These are phyloP conservation scores for Gloeopeniophorella convolvens DNA, from an alignment of 768 basidiomycete species.

Conservation along the genomic window DNA sequence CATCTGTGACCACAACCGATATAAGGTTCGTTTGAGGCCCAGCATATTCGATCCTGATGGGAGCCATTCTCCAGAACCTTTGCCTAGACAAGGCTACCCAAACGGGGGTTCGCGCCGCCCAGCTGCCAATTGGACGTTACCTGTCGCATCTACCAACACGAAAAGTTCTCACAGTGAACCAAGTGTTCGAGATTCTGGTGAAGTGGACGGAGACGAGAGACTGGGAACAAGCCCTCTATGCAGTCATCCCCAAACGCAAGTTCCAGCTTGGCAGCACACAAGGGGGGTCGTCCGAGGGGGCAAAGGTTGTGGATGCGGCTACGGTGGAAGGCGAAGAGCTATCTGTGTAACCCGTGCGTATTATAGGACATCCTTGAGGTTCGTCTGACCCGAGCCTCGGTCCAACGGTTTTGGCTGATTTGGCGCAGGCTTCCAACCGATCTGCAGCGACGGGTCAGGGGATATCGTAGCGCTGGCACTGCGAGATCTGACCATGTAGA, in stretches of 20 bases:
- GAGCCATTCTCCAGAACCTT: conserved; percentile 56
- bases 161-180: conserved; percentile 96
- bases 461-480: neutral
- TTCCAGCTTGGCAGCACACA: conserved; percentile 46
- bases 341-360: neutral
- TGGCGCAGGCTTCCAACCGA: conserved; percentile 76
- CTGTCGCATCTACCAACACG: conserved; percentile 78
- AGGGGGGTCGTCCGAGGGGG: conserved; percentile 8
- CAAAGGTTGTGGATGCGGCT: neutral
- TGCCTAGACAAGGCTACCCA: conserved; percentile 80
- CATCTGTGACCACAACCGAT: conserved; percentile 92
- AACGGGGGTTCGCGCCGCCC: conserved; percentile 74
- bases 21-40: conserved; percentile 53
- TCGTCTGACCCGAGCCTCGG: conserved; percentile 55
- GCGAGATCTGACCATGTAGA: conserved; percentile 68
- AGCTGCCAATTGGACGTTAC: conserved; percentile 92
- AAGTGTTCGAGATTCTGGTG: conserved; percentile 85
- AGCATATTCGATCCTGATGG: neutral
- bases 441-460: conserved; percentile 35
- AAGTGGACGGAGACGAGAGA: conserved; percentile 80
- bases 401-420: conserved; percentile 61
- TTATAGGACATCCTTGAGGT: conserved; percentile 54
- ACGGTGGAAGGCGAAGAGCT: neutral
- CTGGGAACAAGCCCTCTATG: conserved; percentile 83
- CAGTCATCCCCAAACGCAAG: conserved; percentile 91